These are phyloP conservation scores for Trichoderma sp. DNA, from an alignment of 2,329 filamentous ascomycete species.

Conservation along the genomic window DNA sequence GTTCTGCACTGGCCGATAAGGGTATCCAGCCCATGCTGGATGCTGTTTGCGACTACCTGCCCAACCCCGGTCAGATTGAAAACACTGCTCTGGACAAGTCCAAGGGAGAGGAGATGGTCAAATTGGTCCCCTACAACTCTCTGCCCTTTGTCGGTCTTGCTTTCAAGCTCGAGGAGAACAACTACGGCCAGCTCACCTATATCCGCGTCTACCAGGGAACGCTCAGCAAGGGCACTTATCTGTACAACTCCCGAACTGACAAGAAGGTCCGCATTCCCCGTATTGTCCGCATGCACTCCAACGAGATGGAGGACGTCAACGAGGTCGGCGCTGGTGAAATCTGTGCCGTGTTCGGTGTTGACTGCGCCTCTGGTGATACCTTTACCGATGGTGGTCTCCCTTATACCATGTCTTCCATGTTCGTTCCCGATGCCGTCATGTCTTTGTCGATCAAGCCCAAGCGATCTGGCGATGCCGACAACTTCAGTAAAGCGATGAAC, in stretches of 20 bases:
- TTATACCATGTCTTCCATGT: slow-evolving; percentile 98
- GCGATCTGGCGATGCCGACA: slow-evolving; percentile 84
- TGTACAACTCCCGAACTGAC: slow-evolving; percentile 91
- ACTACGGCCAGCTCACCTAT: slow-evolving; percentile 97
- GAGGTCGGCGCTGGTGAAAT: slow-evolving; percentile 97
- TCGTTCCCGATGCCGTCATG: slow-evolving; percentile 96
- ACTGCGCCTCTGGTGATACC: slow-evolving; percentile 96
- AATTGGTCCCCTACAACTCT: slow-evolving; percentile 90
- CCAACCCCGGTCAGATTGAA: slow-evolving; percentile 85
- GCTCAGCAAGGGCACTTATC: slow-evolving; percentile 82
- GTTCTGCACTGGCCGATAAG: slow-evolving; percentile 92
- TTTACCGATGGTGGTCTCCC: slow-evolving; percentile 93
- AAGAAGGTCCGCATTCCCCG: slow-evolving; percentile 97
- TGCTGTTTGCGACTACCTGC: slow-evolving; percentile 92
- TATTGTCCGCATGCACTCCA: slow-evolving; percentile 99
- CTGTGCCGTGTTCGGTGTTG: slow-evolving; percentile 96
- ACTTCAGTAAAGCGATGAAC: slow-evolving; percentile 98
- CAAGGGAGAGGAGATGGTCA: slow-evolving; percentile 76
- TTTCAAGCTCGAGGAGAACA: slow-evolving; percentile 99
- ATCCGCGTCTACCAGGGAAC: slow-evolving; percentile 97
- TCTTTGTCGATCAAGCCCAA: slow-evolving; percentile 97
- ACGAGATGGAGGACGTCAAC: slow-evolving; percentile 96
- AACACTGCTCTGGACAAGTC: slow-evolving; percentile 87
- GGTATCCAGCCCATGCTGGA: slow-evolving; percentile 96
- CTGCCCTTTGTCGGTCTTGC: slow-evolving; percentile 93